Evolutionary conservation across 2,329 filamentous ascomycete genomes (phyloP).

Genomic region (Dryadomyces sulphureus): DNA sequence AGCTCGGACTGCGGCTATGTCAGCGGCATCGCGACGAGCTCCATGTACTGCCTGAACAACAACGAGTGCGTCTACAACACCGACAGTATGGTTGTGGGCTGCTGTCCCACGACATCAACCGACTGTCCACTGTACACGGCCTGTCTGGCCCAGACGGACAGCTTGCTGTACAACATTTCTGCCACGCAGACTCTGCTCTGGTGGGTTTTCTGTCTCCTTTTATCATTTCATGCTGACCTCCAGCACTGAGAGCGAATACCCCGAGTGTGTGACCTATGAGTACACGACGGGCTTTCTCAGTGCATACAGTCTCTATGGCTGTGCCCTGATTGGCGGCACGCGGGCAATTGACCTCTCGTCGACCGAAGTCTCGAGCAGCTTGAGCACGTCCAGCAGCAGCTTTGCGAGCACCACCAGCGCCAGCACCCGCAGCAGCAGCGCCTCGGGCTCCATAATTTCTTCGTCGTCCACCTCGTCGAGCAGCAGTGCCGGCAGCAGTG

Average conservation of each 20-base stretch:
- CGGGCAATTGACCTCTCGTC: conserved; percentile 13
- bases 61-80: conserved; percentile 17
- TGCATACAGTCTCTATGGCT: conserved; percentile 18
- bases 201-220: conserved; percentile 11
- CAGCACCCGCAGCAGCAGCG: not conserved
- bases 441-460: conserved; percentile 17
- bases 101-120: conserved; percentile 15
- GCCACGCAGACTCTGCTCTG: conserved; percentile 18
- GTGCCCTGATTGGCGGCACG: conserved; percentile 12
- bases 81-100: conserved; percentile 15
- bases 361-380: not conserved
- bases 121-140: conserved; percentile 14
- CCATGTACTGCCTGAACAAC: conserved; percentile 16
- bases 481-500: not conserved
- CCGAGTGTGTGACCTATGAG: conserved; percentile 17
- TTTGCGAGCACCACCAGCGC: not conserved
- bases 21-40: not conserved
- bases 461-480: conserved; percentile 1
- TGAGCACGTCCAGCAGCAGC: not conserved
- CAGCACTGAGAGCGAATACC: conserved; percentile 13
- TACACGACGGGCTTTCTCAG: conserved; percentile 13
- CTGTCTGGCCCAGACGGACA: conserved; percentile 15
- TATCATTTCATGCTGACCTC: not conserved
- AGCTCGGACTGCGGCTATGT: not conserved
- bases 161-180: conserved; percentile 10